Percentiles rank a stretch among this genome's conserved stretches.
These are phyloP conservation scores for Flaveria linearis DNA, from an alignment of 129 eudicot species.

Conservation along the genomic window DNA sequence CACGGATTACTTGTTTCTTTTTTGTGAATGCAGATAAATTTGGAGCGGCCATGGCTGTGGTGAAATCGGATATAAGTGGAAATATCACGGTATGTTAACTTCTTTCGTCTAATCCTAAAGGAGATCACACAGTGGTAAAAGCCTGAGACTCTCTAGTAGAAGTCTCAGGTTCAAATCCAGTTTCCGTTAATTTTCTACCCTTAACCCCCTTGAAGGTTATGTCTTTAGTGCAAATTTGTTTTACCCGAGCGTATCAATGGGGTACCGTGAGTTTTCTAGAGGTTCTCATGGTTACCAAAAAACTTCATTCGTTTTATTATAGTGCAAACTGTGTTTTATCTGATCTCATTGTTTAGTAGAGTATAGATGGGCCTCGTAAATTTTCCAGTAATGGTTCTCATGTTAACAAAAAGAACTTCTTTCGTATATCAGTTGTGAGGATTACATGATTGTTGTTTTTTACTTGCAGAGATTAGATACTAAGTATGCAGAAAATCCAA, in stretches of 20 bases:
- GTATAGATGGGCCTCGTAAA: too few species aligned
- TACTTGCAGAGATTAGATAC: slow-evolving; percentile 73
- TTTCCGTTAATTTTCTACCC: neutral
- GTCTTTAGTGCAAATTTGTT: neutral
- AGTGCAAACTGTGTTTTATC: too few species aligned
- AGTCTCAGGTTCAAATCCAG: neutral
- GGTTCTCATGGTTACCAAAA: too few species aligned
- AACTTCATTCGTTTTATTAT: neutral
- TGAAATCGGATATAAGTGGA: slow-evolving; percentile 82
- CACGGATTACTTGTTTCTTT: neutral
- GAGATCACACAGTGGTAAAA: neutral
- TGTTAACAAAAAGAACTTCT: neutral
- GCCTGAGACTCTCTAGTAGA: neutral
- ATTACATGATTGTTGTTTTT: slow-evolving; percentile 22
- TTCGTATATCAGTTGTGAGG: slow-evolving; percentile 30
- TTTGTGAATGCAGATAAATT: slow-evolving; percentile 61
- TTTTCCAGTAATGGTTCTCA: neutral
- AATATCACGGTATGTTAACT: slow-evolving; percentile 58
- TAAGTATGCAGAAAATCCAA: slow-evolving; percentile 58
- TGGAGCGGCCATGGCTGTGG: slow-evolving; percentile 94
- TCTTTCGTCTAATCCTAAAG: neutral
- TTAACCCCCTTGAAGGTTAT: neutral
- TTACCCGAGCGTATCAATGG: neutral
- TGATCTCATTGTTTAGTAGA: too few species aligned
- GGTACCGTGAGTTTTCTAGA: neutral